These are phyloP conservation scores for Stagonosporopsis chrysanthemi DNA, from an alignment of 2,329 filamentous ascomycete species.

Conservation along the genomic window DNA sequence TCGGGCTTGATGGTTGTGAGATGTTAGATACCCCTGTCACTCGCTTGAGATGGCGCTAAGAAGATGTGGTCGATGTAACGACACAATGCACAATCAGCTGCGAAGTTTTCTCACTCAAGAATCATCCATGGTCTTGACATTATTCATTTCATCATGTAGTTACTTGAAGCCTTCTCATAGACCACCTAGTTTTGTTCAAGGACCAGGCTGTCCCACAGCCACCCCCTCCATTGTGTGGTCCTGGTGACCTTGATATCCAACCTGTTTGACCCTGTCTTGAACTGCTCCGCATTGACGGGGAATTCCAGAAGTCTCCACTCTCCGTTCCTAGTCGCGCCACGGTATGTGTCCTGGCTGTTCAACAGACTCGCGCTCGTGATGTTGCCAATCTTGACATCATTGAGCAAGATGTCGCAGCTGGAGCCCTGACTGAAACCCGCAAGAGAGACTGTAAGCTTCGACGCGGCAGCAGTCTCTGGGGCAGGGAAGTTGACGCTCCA, in stretches of 20 bases:
- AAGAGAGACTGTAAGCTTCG: constrained; percentile 54
- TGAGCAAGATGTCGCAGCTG: constrained; percentile 53
- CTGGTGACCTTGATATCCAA: constrained; percentile 49
- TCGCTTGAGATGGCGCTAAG: not conserved
- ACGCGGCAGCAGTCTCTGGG: constrained; percentile 26
- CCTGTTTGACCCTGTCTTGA: constrained; percentile 47
- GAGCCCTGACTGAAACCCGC: constrained; percentile 56
- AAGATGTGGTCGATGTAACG: not conserved
- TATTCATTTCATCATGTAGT: not conserved
- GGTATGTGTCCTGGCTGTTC: constrained; percentile 58
- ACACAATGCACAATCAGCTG: not conserved
- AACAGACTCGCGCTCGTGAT: constrained; percentile 49
- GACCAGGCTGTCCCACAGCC: constrained; percentile 54
- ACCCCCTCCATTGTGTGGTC: constrained; percentile 50
- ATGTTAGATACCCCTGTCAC: not conserved
- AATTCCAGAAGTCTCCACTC: constrained; percentile 59
- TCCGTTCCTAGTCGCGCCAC: constrained; percentile 56
- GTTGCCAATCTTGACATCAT: constrained; percentile 52
- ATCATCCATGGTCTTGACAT: not conserved
- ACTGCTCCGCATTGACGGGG: constrained; percentile 33
- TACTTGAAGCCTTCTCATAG: not conserved
- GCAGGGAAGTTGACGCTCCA: constrained; percentile 48
- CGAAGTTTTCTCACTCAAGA: not conserved
- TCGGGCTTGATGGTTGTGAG: not conserved
- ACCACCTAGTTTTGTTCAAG: constrained; percentile 41